Conservation (phyloP, 371 early-diverging fungal genomes). For the Mucor mucedo region DNA sequence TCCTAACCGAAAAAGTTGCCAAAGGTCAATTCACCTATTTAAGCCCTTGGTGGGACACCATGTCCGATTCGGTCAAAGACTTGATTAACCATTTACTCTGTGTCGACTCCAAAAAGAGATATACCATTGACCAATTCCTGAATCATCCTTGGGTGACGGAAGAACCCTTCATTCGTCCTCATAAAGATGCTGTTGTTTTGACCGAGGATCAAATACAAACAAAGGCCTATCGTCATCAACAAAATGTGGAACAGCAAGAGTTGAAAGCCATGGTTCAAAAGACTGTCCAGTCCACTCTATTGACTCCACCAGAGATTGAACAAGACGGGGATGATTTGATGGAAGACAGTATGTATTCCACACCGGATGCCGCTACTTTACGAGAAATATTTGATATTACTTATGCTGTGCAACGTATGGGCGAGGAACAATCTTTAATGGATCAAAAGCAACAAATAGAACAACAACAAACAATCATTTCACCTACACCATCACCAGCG, state of each 20-base stretch:
- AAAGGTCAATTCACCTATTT: conserved; percentile 78
- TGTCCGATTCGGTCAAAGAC: conserved; percentile 76
- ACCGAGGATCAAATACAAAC: conserved; percentile 2
- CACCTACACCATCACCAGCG: not conserved
- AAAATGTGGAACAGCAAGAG: conserved; percentile 17
- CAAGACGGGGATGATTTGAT: conserved; percentile 10
- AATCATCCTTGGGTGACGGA: conserved; percentile 22
- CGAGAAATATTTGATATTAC: conserved; percentile 67
- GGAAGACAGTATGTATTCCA: conserved; percentile 25
- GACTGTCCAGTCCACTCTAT: not conserved
- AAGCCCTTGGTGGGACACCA: conserved; percentile 91
- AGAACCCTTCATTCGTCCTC: conserved; percentile 4
- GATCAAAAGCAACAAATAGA: not conserved
- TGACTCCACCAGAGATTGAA: conserved; percentile 18
- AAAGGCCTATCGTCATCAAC: not conserved
- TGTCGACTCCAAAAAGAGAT: conserved; percentile 82
- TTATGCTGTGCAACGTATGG: conserved; percentile 67
- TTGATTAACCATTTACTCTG: conserved; percentile 81
- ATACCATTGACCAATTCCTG: conserved; percentile 80
- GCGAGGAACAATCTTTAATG: conserved; percentile 50
- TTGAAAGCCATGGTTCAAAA: conserved; percentile 5
- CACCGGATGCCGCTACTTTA: conserved; percentile 58
- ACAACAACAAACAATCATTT: not conserved
- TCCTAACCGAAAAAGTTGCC: conserved; percentile 77
- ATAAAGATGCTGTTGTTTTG: not conserved